Percentiles rank a stretch among this genome's conserved stretches.
Conservation (phyloP, 352 stramenopile genomes). For the Phytophthora sojae region DNA sequence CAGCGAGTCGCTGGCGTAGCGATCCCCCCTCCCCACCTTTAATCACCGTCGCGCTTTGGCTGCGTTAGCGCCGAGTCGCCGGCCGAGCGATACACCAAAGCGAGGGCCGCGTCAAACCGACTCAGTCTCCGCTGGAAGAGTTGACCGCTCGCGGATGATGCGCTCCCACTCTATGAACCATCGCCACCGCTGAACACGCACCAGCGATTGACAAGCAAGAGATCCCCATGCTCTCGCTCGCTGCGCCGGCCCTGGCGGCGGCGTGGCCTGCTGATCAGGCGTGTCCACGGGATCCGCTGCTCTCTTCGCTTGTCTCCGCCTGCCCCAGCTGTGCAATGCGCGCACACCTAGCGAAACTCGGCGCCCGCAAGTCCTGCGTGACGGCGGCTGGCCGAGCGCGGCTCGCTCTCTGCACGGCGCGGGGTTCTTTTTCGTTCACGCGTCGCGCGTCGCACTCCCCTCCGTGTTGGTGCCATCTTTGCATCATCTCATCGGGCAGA, state of each 20-base stretch:
- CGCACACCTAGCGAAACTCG: constrained; percentile 1
- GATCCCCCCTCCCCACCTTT: background rate
- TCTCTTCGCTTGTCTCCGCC: background rate
- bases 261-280: background rate
- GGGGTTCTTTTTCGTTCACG: constrained; percentile 18
- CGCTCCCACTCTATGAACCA: background rate
- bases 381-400: background rate
- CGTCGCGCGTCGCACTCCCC: constrained; percentile 22
- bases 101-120: background rate
- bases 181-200: background rate
- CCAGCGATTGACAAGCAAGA: background rate
- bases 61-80: background rate
- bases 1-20: background rate
- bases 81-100: background rate
- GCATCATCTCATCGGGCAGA: constrained; percentile 23
- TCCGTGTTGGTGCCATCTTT: constrained; percentile 38
- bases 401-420: constrained; percentile 21
- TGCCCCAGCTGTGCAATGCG: background rate
- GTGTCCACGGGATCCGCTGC: no score
- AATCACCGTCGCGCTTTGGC: background rate
- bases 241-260: no score
- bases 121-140: background rate
- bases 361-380: background rate
- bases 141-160: background rate
- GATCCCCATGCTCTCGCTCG: background rate